Conservation (phyloP, 2,329 filamentous ascomycete genomes). For the Penicillium sp. region DNA sequence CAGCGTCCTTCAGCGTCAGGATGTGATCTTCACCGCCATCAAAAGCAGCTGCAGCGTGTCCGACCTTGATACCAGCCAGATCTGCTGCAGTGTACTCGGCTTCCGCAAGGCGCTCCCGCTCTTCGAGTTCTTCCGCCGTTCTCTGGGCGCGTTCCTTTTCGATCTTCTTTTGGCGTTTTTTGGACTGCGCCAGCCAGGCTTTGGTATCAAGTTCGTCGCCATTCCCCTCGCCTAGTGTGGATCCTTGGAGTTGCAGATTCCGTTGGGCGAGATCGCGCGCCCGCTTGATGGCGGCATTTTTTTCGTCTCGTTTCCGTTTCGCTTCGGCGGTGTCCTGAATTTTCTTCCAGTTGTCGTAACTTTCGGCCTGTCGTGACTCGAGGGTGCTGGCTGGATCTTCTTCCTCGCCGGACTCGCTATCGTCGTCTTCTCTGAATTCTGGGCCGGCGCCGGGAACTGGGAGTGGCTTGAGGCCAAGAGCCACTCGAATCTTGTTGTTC, state of each 20-base stretch:
- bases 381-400: slow-evolving; percentile 78
- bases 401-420: slow-evolving; percentile 48
- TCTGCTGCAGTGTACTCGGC: slow-evolving; percentile 82
- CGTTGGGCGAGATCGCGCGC: slow-evolving; percentile 81
- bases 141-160: slow-evolving; percentile 67
- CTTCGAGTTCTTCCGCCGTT: slow-evolving; percentile 72
- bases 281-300: slow-evolving; percentile 78
- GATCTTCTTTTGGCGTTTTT: slow-evolving; percentile 92
- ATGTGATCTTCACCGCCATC: slow-evolving; percentile 80
- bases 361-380: slow-evolving; percentile 58
- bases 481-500: slow-evolving; percentile 85
- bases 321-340: slow-evolving; percentile 66
- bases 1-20: slow-evolving; percentile 88
- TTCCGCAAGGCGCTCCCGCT: slow-evolving; percentile 67
- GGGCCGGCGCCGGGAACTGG: slow-evolving; percentile 71
- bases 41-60: slow-evolving; percentile 79
- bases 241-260: slow-evolving; percentile 72
- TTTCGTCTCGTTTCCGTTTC: slow-evolving; percentile 75
- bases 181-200: slow-evolving; percentile 82
- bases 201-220: slow-evolving; percentile 71
- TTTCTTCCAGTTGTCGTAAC: slow-evolving; percentile 53
- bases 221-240: slow-evolving; percentile 75
- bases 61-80: slow-evolving; percentile 85
- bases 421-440: slow-evolving; percentile 56
- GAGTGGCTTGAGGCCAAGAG: slow-evolving; percentile 85